These are phyloP conservation scores for Colletotrichum acutatum DNA, from an alignment of 2,329 filamentous ascomycete genomes.

Conservation along the genomic window DNA sequence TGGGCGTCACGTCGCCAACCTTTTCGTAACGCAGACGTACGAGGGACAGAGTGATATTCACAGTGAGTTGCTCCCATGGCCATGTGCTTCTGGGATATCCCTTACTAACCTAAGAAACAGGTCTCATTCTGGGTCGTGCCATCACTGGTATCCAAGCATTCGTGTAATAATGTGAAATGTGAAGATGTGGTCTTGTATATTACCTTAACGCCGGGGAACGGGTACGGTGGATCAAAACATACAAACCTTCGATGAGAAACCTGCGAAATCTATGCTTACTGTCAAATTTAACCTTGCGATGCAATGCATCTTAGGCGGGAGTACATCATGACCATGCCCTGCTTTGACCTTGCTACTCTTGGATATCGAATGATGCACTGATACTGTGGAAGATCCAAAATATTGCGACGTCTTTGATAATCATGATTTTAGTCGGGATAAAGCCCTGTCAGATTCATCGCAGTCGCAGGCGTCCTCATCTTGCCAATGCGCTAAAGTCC, in stretches of 20 bases:
- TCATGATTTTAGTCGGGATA: fast-evolving
- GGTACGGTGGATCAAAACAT: background rate
- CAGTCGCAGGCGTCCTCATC: background rate
- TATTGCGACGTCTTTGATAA: no score
- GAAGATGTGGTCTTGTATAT: background rate
- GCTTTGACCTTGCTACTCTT: background rate
- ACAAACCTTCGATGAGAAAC: background rate
- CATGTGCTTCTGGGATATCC: background rate
- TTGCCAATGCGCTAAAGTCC: background rate
- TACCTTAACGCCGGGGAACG: background rate
- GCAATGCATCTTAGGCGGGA: background rate
- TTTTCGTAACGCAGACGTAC: slow-evolving; percentile 98
- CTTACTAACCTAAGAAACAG: slow-evolving; percentile 51
- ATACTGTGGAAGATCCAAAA: background rate
- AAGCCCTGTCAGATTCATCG: background rate
- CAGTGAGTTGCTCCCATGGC: slow-evolving; percentile 66
- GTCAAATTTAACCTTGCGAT: background rate
- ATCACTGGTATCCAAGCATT: slow-evolving; percentile 85
- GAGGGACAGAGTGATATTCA: slow-evolving; percentile 99
- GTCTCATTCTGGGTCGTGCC: slow-evolving; percentile 74
- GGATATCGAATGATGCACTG: fast-evolving
- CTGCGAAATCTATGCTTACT: background rate
- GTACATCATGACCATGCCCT: background rate
- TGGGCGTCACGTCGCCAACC: slow-evolving; percentile 91
- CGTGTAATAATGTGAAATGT: slow-evolving; percentile 56